phyloP scores from a whole-genome alignment of 2,329 filamentous ascomycete species.

The Diaporthe caulivora region DNA sequence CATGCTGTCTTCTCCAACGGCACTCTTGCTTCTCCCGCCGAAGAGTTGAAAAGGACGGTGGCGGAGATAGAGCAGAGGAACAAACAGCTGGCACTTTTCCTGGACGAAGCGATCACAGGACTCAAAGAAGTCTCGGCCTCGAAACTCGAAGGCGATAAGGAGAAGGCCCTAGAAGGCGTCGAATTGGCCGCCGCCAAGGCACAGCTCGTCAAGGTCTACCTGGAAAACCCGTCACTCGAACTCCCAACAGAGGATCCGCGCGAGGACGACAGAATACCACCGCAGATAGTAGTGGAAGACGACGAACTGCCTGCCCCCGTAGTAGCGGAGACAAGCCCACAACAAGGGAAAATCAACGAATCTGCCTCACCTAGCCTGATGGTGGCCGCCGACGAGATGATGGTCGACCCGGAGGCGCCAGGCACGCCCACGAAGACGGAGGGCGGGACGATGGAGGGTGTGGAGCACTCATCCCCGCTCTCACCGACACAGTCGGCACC shows the following conservation, averaged over 20 bases:
- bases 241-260: conserved; percentile 49
- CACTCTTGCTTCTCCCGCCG: conserved; percentile 43
- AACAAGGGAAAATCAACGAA: conserved; percentile 26
- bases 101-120: conserved; percentile 74
- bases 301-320: conserved; percentile 20
- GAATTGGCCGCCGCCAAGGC: conserved; percentile 72
- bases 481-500: conserved; percentile 36
- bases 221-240: conserved; percentile 62
- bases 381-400: conserved; percentile 37
- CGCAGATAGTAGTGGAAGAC: conserved; percentile 45
- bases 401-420: conserved; percentile 37
- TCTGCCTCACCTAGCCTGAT: conserved; percentile 32
- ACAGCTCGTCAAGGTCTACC: conserved; percentile 73
- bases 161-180: conserved; percentile 64
- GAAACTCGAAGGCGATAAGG: conserved; percentile 59
- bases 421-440: conserved; percentile 20
- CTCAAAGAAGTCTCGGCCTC: conserved; percentile 71
- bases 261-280: conserved; percentile 44
- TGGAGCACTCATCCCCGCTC: conserved; percentile 25
- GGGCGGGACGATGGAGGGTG: conserved; percentile 22
- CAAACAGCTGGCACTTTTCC: conserved; percentile 73
- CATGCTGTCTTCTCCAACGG: conserved; percentile 36
- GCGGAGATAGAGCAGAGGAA: conserved; percentile 74
- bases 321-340: neutral
- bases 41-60: conserved; percentile 51